Percentiles rank a stretch among this genome's conserved stretches.
phyloP scores from a whole-genome alignment of 2,329 filamentous ascomycete genomes.

The Epichloe coenophiala region DNA sequence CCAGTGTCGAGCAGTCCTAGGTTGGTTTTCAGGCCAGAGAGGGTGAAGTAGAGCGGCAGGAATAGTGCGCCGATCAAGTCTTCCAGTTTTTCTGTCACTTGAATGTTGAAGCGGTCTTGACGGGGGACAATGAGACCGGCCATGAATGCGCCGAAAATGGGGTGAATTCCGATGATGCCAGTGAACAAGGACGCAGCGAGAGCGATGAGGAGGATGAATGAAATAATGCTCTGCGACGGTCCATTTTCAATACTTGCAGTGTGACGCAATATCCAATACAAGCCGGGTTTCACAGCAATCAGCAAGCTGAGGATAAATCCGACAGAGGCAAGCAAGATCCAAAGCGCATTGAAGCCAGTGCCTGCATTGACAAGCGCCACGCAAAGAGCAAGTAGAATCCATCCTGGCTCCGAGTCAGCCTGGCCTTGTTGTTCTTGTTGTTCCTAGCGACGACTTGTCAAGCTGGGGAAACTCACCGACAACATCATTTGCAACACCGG shows the following conservation, averaged over 20 bases:
- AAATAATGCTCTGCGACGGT: constrained; percentile 73
- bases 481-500: constrained; percentile 82
- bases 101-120: constrained; percentile 80
- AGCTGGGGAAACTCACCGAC: constrained; percentile 15
- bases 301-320: constrained; percentile 67
- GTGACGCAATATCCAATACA: constrained; percentile 59
- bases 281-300: constrained; percentile 57
- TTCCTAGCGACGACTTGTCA: neutral
- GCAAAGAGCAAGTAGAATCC: constrained; percentile 85
- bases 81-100: constrained; percentile 86
- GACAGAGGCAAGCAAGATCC: constrained; percentile 61
- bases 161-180: constrained; percentile 77
- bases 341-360: constrained; percentile 70
- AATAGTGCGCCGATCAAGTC: constrained; percentile 77
- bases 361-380: constrained; percentile 86
- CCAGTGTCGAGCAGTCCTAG: constrained; percentile 71
- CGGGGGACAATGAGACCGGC: constrained; percentile 78
- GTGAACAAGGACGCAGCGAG: constrained; percentile 78
- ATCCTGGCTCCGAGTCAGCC: constrained; percentile 25
- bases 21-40: constrained; percentile 81
- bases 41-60: constrained; percentile 81
- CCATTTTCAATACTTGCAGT: constrained; percentile 75
- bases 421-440: too few species aligned
- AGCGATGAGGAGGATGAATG: constrained; percentile 66
- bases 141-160: constrained; percentile 89